These are phyloP conservation scores for Sisymbrium irio DNA, from an alignment of 345 rosid species.

Conservation along the genomic window DNA sequence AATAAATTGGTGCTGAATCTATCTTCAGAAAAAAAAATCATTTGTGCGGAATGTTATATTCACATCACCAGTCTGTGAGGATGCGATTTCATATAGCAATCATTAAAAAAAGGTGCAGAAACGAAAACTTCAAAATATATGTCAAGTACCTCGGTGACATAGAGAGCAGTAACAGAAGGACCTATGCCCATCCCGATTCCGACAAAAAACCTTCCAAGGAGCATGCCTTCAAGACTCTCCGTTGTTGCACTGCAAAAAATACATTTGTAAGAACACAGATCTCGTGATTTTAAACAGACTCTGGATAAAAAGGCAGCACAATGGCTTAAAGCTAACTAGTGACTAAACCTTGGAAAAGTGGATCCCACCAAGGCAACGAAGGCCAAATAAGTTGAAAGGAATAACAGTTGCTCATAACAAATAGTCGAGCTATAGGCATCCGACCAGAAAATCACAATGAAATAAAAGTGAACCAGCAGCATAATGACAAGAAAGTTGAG, in stretches of 20 bases:
- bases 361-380: constrained; percentile 4
- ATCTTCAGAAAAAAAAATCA: background rate
- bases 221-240: constrained; percentile 81
- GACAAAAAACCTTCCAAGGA: constrained; percentile 80
- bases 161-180: constrained; percentile 87
- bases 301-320: background rate
- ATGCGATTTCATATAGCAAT: background rate
- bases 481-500: constrained; percentile 5
- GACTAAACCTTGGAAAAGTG: background rate
- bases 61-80: constrained; percentile 13
- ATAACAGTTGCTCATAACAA: background rate
- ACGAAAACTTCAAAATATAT: background rate
- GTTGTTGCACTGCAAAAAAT: constrained; percentile 69
- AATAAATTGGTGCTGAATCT: background rate
- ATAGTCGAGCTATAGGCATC: background rate
- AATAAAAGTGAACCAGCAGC: background rate
- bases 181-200: constrained; percentile 97
- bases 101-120: constrained; percentile 14
- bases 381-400: background rate
- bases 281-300: constrained; percentile 7
- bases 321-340: background rate
- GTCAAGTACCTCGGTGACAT: constrained; percentile 81
- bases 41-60: background rate
- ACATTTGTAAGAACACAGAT: constrained; percentile 25
- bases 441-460: background rate